Base-by-base conservation (phyloP, 805 yeast species). In the Candida xiaguanensis region DNA sequence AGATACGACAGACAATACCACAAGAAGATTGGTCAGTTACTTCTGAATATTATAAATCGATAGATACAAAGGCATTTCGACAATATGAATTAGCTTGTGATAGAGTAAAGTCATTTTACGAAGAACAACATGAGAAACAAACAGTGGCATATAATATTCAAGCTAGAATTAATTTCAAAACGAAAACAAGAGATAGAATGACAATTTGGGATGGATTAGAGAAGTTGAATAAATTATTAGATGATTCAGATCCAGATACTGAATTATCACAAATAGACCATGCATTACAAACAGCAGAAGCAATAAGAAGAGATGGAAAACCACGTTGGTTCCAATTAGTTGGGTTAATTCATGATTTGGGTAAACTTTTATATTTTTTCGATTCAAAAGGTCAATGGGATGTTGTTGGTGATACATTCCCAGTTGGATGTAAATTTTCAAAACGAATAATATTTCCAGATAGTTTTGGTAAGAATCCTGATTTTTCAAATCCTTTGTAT, bases 331-430 rank as follows among this genome's bases (percentile, higher is more conserved):
- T 82, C 67, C 88, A 82, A 55, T 59, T 82, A 17, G 86, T 82
- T 6, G 89, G 89, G 1, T 59, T 82, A 23, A 78, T 82, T 29
- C 89, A 82, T 51, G 89, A 82, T 53, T 60, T 82, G 43, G 89
- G 89, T 0, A 82, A 82, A 50, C 65, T 82, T 13, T 63, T 82
- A 13, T 82, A 82, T 53, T 82, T 81, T 47, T 82, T 75, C 51
- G 87, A 80, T 48, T 80, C 86, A 11, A 70, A 77, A 48, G 88
- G 88, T 6, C 88, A 82, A 55, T 82, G 88, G 88, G 87, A 82
- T 52, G 89, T 82, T 22, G 89, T 82, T 15, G 89, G 89, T 5
- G 89, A 82, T 53, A 82, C 88, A 2, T 82, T 82, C 50, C 85
- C 88, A 0, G 85, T 82, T 18, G 89, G 89, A 2, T 82, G 89